Percentiles rank a stretch among this genome's conserved stretches.
Evolutionary conservation across 768 basidiomycete genomes (phyloP).

Genomic region (Mycena metata): DNA sequence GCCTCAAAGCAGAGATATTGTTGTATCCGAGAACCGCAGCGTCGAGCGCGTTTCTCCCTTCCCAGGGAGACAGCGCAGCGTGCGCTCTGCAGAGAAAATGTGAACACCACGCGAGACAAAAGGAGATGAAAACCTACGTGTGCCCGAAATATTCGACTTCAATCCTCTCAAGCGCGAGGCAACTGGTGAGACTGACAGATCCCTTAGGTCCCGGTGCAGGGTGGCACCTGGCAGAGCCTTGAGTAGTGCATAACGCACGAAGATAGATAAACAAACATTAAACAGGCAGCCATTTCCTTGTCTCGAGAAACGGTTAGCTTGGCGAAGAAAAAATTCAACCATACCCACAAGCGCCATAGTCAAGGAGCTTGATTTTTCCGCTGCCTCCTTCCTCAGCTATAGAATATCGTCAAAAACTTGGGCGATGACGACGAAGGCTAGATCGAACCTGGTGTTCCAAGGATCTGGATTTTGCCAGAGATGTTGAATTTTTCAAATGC

Average conservation of each 20-base stretch:
- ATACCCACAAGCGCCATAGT: slow-evolving; percentile 57
- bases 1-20: slow-evolving; percentile 82
- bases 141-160: slow-evolving; percentile 79
- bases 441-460: slow-evolving; percentile 81
- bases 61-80: slow-evolving; percentile 86
- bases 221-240: slow-evolving; percentile 71
- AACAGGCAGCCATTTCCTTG: slow-evolving; percentile 79
- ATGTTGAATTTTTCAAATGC: slow-evolving; percentile 74
- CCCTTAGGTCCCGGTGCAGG: slow-evolving; percentile 83
- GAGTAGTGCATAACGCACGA: neutral
- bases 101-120: neutral
- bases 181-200: slow-evolving; percentile 74
- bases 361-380: slow-evolving; percentile 79
- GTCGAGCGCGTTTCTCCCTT: slow-evolving; percentile 86
- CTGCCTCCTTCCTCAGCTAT: slow-evolving; percentile 84
- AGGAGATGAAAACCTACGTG: slow-evolving; percentile 60
- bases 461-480: slow-evolving; percentile 74
- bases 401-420: neutral
- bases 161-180: slow-evolving; percentile 72
- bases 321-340: neutral
- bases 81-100: slow-evolving; percentile 70
- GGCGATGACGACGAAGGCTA: neutral
- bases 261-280: slow-evolving; percentile 64
- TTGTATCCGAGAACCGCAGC: slow-evolving; percentile 90
- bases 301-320: slow-evolving; percentile 58